phyloP scores from a whole-genome alignment of 306 rosid species.

The Inga leiocalycina region DNA sequence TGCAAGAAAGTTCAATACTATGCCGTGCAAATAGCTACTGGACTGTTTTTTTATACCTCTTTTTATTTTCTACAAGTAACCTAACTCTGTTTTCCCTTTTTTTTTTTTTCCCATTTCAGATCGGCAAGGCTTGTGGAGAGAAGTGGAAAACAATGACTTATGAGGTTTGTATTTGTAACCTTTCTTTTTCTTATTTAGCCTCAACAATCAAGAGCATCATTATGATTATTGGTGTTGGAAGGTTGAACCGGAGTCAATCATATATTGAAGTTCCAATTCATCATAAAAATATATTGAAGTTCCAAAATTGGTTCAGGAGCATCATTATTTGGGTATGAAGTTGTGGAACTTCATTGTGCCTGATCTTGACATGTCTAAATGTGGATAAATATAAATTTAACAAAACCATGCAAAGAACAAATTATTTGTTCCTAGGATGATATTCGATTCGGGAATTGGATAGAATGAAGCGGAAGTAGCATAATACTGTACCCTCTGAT shows the following conservation, averaged over 20 bases:
- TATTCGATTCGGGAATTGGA: not conserved
- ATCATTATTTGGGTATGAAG: slow-evolving; percentile 6
- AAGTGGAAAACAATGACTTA: slow-evolving; percentile 95
- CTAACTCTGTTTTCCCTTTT: slow-evolving; percentile 20
- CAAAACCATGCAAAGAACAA: slow-evolving; percentile 2
- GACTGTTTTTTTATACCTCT: not conserved
- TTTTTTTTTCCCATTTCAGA: slow-evolving; percentile 46
- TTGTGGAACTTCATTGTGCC: slow-evolving; percentile 1
- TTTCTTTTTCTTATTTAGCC: slow-evolving; percentile 22
- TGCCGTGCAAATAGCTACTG: slow-evolving; percentile 1
- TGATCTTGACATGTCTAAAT: slow-evolving; percentile 1
- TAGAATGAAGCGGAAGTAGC: slow-evolving; percentile 9
- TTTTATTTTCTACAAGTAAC: slow-evolving; percentile 12
- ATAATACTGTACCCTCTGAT: slow-evolving; percentile 9
- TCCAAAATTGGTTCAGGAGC: not conserved
- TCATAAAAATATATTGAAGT: slow-evolving; percentile 2
- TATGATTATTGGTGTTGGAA: slow-evolving; percentile 21
- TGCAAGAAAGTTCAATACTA: slow-evolving; percentile 19
- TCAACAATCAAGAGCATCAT: slow-evolving; percentile 15
- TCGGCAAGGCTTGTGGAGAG: slow-evolving; percentile 96
- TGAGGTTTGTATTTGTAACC: slow-evolving; percentile 60
- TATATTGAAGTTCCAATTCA: slow-evolving; percentile 15
- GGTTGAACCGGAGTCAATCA: slow-evolving; percentile 21
- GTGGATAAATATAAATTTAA: slow-evolving; percentile 12
- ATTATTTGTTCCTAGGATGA: not conserved